Percentiles rank a stretch among this genome's conserved stretches.
Evolutionary conservation across 2,329 filamentous ascomycete genomes (phyloP).

Genomic region (Fusarium protoensiforme): DNA sequence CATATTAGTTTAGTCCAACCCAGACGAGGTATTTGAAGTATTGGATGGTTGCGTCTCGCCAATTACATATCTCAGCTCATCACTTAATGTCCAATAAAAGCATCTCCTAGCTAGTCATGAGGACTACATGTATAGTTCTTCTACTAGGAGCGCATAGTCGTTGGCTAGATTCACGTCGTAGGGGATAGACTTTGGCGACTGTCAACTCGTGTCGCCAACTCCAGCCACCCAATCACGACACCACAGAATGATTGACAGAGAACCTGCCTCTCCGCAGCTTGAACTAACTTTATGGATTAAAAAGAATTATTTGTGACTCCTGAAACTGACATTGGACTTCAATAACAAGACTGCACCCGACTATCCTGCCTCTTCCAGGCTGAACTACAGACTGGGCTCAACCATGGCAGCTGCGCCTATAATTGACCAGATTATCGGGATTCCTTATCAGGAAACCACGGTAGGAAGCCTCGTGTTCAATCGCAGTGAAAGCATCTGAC

Average conservation of each 20-base stretch:
- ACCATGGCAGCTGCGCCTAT: neutral
- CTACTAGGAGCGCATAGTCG: neutral
- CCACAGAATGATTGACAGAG: neutral
- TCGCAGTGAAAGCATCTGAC: neutral
- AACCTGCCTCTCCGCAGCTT: too few species aligned
- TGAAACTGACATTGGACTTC: neutral
- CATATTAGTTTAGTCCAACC: neutral
- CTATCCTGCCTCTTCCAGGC: neutral
- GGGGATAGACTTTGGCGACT: neutral
- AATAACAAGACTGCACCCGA: neutral
- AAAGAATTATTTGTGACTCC: neutral
- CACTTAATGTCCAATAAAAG: neutral
- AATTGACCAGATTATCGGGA: neutral
- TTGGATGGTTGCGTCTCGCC: neutral
- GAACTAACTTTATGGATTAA: neutral
- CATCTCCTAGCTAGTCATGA: accelerated
- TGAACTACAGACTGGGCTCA: neutral
- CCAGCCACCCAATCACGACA: neutral
- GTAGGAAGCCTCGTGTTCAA: neutral
- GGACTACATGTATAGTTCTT: neutral
- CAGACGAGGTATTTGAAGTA: neutral
- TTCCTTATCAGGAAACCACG: neutral
- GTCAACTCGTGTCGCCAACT: neutral
- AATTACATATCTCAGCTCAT: neutral
- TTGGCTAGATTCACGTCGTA: neutral